These are phyloP conservation scores for Pseudonitzschia multiseries DNA, from an alignment of 108 stramenopile genomes.

Conservation along the genomic window DNA sequence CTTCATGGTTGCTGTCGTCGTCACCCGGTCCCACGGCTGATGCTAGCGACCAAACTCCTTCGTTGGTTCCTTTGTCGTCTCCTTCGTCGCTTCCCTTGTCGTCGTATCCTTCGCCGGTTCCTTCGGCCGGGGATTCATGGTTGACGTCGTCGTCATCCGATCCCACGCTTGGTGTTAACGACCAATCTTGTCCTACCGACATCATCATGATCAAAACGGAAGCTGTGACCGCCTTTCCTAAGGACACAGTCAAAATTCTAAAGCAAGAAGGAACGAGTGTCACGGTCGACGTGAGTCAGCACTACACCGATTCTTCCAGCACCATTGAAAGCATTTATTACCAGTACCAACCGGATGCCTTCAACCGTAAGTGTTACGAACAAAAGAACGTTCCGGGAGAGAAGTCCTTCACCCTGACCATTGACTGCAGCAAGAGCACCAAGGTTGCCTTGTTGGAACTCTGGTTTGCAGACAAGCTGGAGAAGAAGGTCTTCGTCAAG, in stretches of 20 bases:
- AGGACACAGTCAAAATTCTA: background rate
- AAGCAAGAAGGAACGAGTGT: background rate
- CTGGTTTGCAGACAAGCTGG: background rate
- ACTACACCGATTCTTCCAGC: background rate
- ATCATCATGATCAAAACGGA: background rate
- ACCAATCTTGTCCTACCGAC: background rate
- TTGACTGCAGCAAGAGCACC: background rate
- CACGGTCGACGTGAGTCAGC: background rate
- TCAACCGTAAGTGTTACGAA: conserved; percentile 9
- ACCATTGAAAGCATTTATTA: background rate
- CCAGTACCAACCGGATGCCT: background rate
- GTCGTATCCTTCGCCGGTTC: no score
- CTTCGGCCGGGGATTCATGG: background rate
- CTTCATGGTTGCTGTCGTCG: background rate
- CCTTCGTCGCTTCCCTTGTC: no score
- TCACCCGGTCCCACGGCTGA: no score
- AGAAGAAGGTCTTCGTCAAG: background rate
- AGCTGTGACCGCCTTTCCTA: background rate
- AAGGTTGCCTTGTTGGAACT: background rate
- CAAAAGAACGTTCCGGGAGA: background rate
- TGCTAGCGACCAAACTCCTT: no score
- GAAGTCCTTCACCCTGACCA: background rate
- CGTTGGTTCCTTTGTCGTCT: no score
- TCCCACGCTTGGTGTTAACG: no score
- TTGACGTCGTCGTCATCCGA: background rate